Percentiles rank a stretch among this genome's conserved stretches.
Evolutionary conservation across 768 basidiomycete species (phyloP).

Genomic region (Tylopilus subfusipes): DNA sequence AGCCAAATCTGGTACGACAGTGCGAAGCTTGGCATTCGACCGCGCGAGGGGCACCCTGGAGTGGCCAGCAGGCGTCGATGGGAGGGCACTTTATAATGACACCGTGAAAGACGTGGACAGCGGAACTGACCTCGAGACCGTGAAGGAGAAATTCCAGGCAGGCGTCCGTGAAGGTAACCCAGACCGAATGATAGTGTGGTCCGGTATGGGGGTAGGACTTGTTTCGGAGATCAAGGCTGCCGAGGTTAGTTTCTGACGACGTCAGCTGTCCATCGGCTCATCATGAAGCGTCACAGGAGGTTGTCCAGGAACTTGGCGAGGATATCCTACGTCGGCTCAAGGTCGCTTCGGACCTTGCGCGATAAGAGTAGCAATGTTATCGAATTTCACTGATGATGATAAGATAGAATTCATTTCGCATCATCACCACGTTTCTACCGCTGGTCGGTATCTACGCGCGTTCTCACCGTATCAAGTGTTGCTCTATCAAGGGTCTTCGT

Average conservation of each 20-base stretch:
- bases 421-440: slow-evolving; percentile 5
- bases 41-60: slow-evolving; percentile 49
- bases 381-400: slow-evolving; percentile 22
- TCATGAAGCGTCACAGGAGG: slow-evolving; percentile 39
- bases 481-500: slow-evolving; percentile 3
- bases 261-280: slow-evolving; percentile 1
- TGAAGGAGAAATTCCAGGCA: slow-evolving; percentile 44
- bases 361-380: slow-evolving; percentile 17
- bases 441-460: neutral
- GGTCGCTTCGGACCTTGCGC: slow-evolving; percentile 23
- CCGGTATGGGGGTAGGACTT: slow-evolving; percentile 61
- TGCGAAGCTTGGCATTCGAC: slow-evolving; percentile 65
- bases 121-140: slow-evolving; percentile 41
- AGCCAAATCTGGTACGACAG: slow-evolving; percentile 44
- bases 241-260: slow-evolving; percentile 30
- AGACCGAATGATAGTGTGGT: slow-evolving; percentile 60
- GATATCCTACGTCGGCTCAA: slow-evolving; percentile 41
- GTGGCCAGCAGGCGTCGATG: slow-evolving; percentile 63
- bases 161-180: slow-evolving; percentile 45
- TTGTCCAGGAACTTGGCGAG: slow-evolving; percentile 49
- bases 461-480: slow-evolving; percentile 21
- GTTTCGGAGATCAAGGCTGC: slow-evolving; percentile 45
- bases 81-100: slow-evolving; percentile 43
- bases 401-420: slow-evolving; percentile 5
- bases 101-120: slow-evolving; percentile 56